Evolutionary conservation across 768 basidiomycete species (phyloP).

Genomic region (Antrodiella citrinella): DNA sequence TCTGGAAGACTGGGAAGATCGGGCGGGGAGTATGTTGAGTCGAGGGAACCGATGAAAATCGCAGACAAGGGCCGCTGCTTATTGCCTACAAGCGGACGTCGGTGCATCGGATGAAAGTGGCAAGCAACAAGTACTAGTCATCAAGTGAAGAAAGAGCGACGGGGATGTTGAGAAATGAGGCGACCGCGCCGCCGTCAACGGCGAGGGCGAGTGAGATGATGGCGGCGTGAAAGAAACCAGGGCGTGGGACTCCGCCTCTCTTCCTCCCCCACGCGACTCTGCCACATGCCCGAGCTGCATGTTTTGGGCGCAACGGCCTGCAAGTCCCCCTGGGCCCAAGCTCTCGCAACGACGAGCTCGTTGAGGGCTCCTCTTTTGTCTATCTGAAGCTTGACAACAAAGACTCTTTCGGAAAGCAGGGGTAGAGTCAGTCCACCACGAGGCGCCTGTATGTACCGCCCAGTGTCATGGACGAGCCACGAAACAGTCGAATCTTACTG

Average conservation of each 20-base stretch:
- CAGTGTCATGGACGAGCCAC: no score
- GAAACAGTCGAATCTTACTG: no score
- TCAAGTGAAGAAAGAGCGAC: conserved; percentile 6
- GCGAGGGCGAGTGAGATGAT: conserved; percentile 2
- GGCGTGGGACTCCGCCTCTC: conserved; percentile 9
- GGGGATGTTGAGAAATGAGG: conserved; percentile 1
- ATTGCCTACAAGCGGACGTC: conserved; percentile 29
- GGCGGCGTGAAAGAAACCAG: conserved; percentile 6
- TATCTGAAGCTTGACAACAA: no score
- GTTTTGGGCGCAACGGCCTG: no score
- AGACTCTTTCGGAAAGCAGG: no score
- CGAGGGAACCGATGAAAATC: conserved; percentile 53
- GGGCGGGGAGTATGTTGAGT: conserved; percentile 33
- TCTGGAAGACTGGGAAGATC: conserved; percentile 63
- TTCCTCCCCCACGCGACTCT: no score
- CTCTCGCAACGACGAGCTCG: no score
- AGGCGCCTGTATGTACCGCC: no score
- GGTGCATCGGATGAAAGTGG: conserved; percentile 35
- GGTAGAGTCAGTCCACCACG: no score
- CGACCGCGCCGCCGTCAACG: conserved; percentile 13
- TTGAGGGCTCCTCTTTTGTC: no score
- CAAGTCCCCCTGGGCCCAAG: no score
- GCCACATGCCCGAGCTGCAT: no score
- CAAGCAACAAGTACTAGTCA: conserved; percentile 11
- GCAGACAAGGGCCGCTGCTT: conserved; percentile 53